phyloP scores from a whole-genome alignment of 352 stramenopile species.

The Poterioochromonas sp. region DNA sequence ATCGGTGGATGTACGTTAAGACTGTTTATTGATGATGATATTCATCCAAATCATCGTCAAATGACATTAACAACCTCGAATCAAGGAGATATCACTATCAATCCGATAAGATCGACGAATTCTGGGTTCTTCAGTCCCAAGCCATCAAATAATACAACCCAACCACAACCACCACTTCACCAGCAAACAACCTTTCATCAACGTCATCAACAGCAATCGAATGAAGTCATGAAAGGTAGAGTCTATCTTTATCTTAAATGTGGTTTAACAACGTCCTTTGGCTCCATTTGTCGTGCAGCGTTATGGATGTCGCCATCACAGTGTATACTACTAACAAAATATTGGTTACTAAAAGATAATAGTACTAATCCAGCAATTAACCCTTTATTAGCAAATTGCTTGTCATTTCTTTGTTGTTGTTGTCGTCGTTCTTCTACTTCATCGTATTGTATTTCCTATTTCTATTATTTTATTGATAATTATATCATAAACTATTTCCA shows the following conservation, averaged over 20 bases:
- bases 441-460: no score
- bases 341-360: neutral
- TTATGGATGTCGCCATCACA: neutral
- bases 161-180: neutral
- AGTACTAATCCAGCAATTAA: neutral
- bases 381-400: no score
- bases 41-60: no score
- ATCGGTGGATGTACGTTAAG: slow-evolving; percentile 13
- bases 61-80: neutral
- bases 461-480: no score
- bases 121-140: neutral
- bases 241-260: slow-evolving; percentile 16
- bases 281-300: slow-evolving; percentile 28
- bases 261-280: slow-evolving; percentile 10
- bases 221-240: no score
- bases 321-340: neutral
- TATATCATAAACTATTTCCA: neutral
- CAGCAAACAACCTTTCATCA: neutral
- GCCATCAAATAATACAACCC: neutral
- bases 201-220: no score
- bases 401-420: neutral
- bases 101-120: no score
- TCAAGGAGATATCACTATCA: no score
- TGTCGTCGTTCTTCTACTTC: neutral
- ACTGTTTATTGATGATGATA: slow-evolving; percentile 1